phyloP scores from a whole-genome alignment of 2,329 filamentous ascomycete genomes.

The Dothideomycetidae sp. region DNA sequence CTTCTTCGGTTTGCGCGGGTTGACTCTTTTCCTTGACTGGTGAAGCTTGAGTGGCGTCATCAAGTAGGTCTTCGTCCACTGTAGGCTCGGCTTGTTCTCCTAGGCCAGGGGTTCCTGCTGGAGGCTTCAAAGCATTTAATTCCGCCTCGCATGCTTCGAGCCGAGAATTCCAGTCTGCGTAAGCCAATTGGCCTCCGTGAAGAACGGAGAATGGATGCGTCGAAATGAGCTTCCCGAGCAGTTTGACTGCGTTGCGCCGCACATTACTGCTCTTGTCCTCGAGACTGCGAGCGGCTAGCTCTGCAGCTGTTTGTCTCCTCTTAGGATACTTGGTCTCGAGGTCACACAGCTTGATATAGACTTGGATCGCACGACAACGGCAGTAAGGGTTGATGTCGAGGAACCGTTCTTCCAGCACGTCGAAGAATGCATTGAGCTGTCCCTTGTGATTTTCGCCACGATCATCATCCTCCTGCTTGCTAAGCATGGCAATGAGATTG shows the following conservation, averaged over 20 bases:
- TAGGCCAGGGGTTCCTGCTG: slow-evolving; percentile 61
- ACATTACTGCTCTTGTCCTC: slow-evolving; percentile 99
- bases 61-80: slow-evolving; percentile 64
- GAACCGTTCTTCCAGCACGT: slow-evolving; percentile 90
- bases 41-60: slow-evolving; percentile 74
- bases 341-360: slow-evolving; percentile 82
- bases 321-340: slow-evolving; percentile 95
- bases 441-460: slow-evolving; percentile 84
- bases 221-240: slow-evolving; percentile 74
- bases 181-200: slow-evolving; percentile 73
- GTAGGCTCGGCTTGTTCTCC: slow-evolving; percentile 49
- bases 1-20: slow-evolving; percentile 59
- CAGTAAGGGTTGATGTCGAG: slow-evolving; percentile 95
- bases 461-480: slow-evolving; percentile 64
- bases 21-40: slow-evolving; percentile 39
- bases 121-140: slow-evolving; percentile 66
- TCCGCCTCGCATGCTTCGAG: slow-evolving; percentile 73
- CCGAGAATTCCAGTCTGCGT: slow-evolving; percentile 71
- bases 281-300: slow-evolving; percentile 74
- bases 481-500: slow-evolving; percentile 83
- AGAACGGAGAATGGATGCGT: slow-evolving; percentile 90
- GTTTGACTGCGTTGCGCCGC: slow-evolving; percentile 82
- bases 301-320: slow-evolving; percentile 70
- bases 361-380: slow-evolving; percentile 79
- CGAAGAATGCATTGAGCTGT: slow-evolving; percentile 92